phyloP scores from a whole-genome alignment of 768 basidiomycete species.

The Mycena vitilis region DNA sequence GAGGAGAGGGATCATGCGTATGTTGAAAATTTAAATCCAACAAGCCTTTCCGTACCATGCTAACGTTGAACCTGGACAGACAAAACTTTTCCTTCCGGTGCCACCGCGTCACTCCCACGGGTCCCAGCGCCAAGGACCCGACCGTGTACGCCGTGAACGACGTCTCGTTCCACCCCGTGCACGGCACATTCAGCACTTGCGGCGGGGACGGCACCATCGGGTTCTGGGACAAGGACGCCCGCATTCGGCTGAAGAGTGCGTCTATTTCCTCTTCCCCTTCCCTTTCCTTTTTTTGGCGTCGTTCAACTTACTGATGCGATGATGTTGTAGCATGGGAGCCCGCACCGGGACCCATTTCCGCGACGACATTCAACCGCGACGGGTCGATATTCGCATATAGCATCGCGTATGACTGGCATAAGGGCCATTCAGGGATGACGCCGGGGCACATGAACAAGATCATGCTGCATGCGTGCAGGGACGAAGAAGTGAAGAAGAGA shows the following conservation, averaged over 20 bases:
- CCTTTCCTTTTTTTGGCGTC: not conserved
- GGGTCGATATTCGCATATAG: conserved; percentile 93
- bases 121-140: conserved; percentile 64
- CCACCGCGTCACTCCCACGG: conserved; percentile 68
- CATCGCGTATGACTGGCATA: conserved; percentile 93
- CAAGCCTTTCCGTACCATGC: not conserved
- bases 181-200: conserved; percentile 88
- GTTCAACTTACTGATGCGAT: not conserved
- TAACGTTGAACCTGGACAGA: conserved; percentile 46
- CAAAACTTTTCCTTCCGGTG: conserved; percentile 93
- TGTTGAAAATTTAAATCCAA: conserved; percentile 36
- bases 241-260: conserved; percentile 90
- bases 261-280: not conserved
- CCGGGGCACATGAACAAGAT: conserved; percentile 58
- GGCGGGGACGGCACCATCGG: conserved; percentile 89
- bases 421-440: conserved; percentile 73
- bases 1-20: conserved; percentile 84
- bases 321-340: conserved; percentile 73
- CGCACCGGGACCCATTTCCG: conserved; percentile 81
- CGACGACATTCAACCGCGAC: conserved; percentile 86
- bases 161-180: conserved; percentile 86
- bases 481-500: conserved; percentile 67
- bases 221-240: conserved; percentile 95
- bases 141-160: conserved; percentile 86
- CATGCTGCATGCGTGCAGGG: conserved; percentile 69